phyloP scores from a whole-genome alignment of 169 alveolate genomes.

The Eimeria sp. region DNA sequence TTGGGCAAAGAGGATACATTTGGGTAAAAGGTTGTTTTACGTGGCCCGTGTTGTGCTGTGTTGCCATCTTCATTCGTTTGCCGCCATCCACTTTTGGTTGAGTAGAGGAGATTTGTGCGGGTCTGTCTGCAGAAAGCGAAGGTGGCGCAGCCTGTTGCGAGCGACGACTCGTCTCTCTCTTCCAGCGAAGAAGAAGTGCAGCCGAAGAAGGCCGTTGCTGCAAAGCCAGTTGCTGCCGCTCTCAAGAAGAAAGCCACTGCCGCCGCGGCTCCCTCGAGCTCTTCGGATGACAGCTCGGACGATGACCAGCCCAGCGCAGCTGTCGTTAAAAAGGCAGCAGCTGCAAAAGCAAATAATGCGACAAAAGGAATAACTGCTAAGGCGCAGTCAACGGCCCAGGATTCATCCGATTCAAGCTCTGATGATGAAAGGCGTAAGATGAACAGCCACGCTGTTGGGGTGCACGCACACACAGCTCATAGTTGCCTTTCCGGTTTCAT shows the following conservation, averaged over 20 bases:
- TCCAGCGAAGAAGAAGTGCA: conserved; percentile 73
- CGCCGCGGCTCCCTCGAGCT: conserved; percentile 31
- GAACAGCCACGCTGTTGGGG: not conserved
- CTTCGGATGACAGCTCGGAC: conserved; percentile 65
- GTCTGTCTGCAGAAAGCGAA: conserved; percentile 54
- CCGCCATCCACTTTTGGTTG: too few relatives aligned
- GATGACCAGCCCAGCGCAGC: conserved; percentile 69
- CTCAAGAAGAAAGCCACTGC: conserved; percentile 17
- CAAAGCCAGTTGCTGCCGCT: not conserved
- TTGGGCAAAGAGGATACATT: too few relatives aligned
- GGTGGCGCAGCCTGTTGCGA: conserved; percentile 64
- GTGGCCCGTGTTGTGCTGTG: not conserved
- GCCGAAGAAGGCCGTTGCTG: conserved; percentile 42
- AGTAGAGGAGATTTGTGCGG: not conserved
- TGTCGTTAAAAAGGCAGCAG: conserved; percentile 65
- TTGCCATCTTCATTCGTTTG: not conserved
- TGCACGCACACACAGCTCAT: not conserved
- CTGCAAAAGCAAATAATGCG: conserved; percentile 1
- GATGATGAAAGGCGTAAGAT: conserved; percentile 63
- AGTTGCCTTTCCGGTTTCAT: not conserved
- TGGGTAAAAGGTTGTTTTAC: not conserved
- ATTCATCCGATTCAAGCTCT: conserved; percentile 61
- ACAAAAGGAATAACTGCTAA: not conserved
- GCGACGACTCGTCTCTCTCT: conserved; percentile 65
- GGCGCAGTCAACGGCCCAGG: conserved; percentile 45